Conservation (phyloP, 768 basidiomycete species). For the Boletales sp. region DNA sequence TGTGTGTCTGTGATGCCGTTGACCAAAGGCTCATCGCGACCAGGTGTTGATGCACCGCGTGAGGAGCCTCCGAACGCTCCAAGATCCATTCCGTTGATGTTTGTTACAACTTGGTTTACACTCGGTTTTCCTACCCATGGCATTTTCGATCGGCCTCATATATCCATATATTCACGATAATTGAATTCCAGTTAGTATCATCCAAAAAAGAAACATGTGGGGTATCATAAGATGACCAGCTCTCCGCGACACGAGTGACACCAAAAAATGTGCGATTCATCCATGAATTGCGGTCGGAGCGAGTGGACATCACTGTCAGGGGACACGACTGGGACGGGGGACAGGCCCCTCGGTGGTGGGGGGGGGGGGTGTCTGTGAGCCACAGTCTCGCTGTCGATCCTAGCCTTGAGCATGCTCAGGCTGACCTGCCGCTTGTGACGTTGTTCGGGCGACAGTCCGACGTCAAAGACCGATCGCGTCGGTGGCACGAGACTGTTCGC, state of each 20-base stretch:
- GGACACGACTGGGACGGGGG: constrained; percentile 41
- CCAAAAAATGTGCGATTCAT: constrained; percentile 89
- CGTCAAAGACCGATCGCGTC: constrained; percentile 62
- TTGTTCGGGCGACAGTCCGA: constrained; percentile 68
- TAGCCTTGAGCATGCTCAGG: constrained; percentile 85
- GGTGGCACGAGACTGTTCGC: constrained; percentile 32
- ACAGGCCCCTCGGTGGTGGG: constrained; percentile 53
- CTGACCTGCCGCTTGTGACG: constrained; percentile 80
- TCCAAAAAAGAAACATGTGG: background rate
- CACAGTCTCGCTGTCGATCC: constrained; percentile 81
- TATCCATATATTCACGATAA: constrained; percentile 17
- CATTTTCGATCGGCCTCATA: constrained; percentile 6
- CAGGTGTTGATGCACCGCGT: constrained; percentile 48
- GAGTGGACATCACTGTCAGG: constrained; percentile 17
- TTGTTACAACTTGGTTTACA: constrained; percentile 6
- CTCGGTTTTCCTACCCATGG: background rate
- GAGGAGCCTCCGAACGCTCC: constrained; percentile 25
- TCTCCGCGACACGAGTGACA: constrained; percentile 81
- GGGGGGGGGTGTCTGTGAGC: constrained; percentile 39
- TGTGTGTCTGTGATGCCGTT: constrained; percentile 4
- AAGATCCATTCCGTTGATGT: constrained; percentile 12
- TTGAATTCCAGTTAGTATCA: constrained; percentile 15
- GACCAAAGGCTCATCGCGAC: constrained; percentile 2
- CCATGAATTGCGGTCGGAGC: constrained; percentile 70
- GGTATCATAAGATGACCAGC: constrained; percentile 63